phyloP scores from a whole-genome alignment of 768 basidiomycete species.

The Tylopilus cervinicoccineus region DNA sequence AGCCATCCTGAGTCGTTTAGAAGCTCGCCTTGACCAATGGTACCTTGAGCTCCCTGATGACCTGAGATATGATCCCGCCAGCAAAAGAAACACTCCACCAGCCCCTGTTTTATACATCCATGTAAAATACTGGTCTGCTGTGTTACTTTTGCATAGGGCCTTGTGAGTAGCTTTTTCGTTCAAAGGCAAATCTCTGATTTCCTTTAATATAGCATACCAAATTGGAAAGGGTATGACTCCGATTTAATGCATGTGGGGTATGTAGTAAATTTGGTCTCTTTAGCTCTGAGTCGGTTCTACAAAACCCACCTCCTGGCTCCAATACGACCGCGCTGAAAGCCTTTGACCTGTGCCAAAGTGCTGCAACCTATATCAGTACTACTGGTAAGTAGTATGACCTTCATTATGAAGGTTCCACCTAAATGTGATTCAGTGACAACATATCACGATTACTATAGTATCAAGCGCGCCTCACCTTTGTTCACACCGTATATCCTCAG shows the following conservation, averaged over 20 bases:
- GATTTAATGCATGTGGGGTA: not conserved
- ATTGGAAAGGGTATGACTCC: constrained; percentile 55
- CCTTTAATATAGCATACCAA: constrained; percentile 53
- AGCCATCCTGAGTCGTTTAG: constrained; percentile 49
- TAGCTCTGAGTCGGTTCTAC: constrained; percentile 42
- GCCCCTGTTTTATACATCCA: constrained; percentile 68
- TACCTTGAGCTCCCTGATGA: constrained; percentile 62
- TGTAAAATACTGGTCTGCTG: constrained; percentile 71
- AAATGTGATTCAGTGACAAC: constrained; percentile 39
- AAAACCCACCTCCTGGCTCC: constrained; percentile 36
- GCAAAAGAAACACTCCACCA: constrained; percentile 49
- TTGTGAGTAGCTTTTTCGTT: constrained; percentile 52
- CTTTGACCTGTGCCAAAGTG: constrained; percentile 71
- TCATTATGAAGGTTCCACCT: not conserved
- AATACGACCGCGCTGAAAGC: constrained; percentile 56
- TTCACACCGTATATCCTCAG: constrained; percentile 65
- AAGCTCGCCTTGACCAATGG: constrained; percentile 70
- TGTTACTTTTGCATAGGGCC: constrained; percentile 70
- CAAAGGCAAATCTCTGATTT: constrained; percentile 5
- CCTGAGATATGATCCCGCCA: constrained; percentile 56
- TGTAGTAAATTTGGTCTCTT: constrained; percentile 3
- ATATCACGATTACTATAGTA: constrained; percentile 57
- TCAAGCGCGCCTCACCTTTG: constrained; percentile 61
- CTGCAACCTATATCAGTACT: constrained; percentile 66
- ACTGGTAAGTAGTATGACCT: constrained; percentile 43